These are phyloP conservation scores for Penicillium samsonianum DNA, from an alignment of 495 filamentous ascomycete genomes.

Conservation along the genomic window DNA sequence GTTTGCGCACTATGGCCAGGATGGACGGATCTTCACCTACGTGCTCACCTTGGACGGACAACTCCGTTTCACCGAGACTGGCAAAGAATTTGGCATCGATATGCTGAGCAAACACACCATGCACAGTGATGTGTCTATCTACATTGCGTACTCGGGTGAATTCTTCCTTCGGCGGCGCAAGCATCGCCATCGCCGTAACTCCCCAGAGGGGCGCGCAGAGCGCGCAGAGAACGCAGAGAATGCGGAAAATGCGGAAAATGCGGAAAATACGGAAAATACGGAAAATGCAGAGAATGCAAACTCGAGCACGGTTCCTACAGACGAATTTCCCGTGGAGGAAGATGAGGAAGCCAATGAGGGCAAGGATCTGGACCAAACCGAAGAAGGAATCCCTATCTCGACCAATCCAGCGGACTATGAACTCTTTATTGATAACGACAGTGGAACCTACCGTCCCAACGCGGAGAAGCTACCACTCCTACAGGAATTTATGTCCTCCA, in stretches of 20 bases:
- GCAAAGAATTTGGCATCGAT: slow-evolving; percentile 92
- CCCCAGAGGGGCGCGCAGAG: slow-evolving; percentile 12
- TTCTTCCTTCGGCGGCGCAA: slow-evolving; percentile 82
- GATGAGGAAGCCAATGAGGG: slow-evolving; percentile 46
- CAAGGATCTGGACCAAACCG: slow-evolving; percentile 24
- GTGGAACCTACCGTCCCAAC: slow-evolving; percentile 88
- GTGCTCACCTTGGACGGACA: slow-evolving; percentile 84
- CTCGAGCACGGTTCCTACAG: slow-evolving; percentile 14
- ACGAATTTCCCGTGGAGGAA: slow-evolving; percentile 44
- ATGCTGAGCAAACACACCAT: slow-evolving; percentile 91
- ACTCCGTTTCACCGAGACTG: slow-evolving; percentile 89
- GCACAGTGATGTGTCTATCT: slow-evolving; percentile 87
- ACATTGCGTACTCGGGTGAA: slow-evolving; percentile 89
- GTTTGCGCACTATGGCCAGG: slow-evolving; percentile 81
- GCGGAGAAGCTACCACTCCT: slow-evolving; percentile 69
- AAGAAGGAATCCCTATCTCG: slow-evolving; percentile 27
- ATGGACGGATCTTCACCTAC: slow-evolving; percentile 87
- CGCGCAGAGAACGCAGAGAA: slow-evolving; percentile 1
- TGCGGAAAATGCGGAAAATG: too few relatives aligned
- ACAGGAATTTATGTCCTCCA: slow-evolving; percentile 63
- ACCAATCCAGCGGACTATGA: slow-evolving; percentile 72
- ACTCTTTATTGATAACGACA: slow-evolving; percentile 92
- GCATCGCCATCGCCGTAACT: slow-evolving; percentile 36
- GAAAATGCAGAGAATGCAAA: slow-evolving; percentile 1
- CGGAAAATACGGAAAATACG: background rate